Evolutionary conservation across 805 yeast species (phyloP).

Genomic region (Candida gorgasii): DNA sequence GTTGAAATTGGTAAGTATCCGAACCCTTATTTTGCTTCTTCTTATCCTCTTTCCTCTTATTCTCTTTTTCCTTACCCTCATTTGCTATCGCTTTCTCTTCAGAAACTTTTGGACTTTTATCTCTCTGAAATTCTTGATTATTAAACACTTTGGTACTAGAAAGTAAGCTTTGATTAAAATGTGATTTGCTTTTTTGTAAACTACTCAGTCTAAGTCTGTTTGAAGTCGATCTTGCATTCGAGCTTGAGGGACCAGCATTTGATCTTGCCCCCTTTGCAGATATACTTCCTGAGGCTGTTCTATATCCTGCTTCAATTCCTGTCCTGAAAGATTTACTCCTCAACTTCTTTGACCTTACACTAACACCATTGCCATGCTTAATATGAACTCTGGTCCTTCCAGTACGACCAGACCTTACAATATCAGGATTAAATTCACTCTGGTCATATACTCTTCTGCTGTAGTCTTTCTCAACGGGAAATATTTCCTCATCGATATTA

Average conservation of each 20-base stretch:
- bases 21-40: neutral
- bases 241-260: no score
- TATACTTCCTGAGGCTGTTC: neutral
- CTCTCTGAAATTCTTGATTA: no score
- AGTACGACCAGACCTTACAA: neutral
- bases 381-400: no score
- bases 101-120: neutral
- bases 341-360: neutral
- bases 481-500: neutral
- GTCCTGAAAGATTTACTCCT: neutral
- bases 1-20: conserved; percentile 4
- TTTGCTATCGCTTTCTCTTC: neutral
- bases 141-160: no score
- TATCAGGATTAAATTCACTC: conserved; percentile 4
- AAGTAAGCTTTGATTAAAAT: no score
- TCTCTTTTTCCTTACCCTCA: neutral
- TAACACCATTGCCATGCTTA: neutral
- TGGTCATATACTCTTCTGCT: neutral
- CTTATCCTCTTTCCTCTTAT: neutral
- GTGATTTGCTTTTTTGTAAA: no score
- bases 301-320: neutral
- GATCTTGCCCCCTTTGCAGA: neutral
- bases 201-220: no score
- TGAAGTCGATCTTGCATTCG: no score
- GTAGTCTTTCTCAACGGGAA: neutral